Percentiles rank a stretch among this genome's conserved stretches.
Conservation (phyloP, 768 basidiomycete species). For the Boletus subcaerulescens region DNA sequence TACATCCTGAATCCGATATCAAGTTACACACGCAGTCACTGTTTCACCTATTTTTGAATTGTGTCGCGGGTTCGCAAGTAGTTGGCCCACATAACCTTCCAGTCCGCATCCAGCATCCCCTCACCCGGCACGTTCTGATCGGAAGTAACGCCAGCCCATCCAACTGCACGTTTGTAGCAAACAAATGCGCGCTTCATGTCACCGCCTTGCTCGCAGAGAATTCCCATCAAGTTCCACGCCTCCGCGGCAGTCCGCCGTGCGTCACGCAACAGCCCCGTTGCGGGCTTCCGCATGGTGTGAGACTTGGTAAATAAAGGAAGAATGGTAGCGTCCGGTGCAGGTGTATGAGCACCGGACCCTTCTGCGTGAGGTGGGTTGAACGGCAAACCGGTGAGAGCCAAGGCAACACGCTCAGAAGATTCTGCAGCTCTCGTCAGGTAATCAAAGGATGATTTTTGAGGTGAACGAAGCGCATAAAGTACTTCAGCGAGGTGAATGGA, state of each 20-base stretch:
- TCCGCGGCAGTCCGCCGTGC: conserved; percentile 69
- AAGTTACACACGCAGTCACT: too few species aligned
- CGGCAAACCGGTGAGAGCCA: conserved; percentile 46
- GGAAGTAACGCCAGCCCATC: conserved; percentile 55
- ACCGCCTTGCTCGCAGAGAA: conserved; percentile 50
- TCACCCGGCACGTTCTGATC: conserved; percentile 45
- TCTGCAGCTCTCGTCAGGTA: conserved; percentile 61
- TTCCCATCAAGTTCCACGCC: conserved; percentile 71
- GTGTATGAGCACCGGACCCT: conserved; percentile 34
- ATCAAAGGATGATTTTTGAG: conserved; percentile 47
- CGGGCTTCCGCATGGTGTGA: conserved; percentile 50
- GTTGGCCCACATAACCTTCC: conserved; percentile 59
- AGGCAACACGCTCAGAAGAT: conserved; percentile 63
- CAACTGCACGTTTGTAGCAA: conserved; percentile 68
- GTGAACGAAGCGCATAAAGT: conserved; percentile 45
- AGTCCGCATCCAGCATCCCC: conserved; percentile 56
- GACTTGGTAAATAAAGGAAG: conserved; percentile 46
- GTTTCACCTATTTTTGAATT: not conserved
- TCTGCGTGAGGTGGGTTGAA: conserved; percentile 34
- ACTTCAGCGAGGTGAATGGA: conserved; percentile 76
- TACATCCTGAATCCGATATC: too few species aligned
- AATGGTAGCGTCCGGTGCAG: conserved; percentile 40
- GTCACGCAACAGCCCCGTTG: conserved; percentile 60
- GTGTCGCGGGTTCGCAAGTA: conserved; percentile 48
- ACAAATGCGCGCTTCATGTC: conserved; percentile 44